Conservation (phyloP, 306 rosid genomes). For the Bauhinia variegata region DNA sequence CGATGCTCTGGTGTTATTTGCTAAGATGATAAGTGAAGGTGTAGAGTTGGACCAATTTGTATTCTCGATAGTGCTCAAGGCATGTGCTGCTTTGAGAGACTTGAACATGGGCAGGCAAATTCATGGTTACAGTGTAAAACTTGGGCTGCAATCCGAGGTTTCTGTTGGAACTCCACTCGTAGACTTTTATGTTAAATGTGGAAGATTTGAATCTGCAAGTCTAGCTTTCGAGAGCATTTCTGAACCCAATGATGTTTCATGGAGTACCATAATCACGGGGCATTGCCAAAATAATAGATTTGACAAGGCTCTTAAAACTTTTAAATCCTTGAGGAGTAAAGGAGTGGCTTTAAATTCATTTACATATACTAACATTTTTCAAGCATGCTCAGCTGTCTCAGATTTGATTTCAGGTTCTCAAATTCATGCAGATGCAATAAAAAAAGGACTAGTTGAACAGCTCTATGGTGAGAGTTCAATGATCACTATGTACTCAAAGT, state of each 20-base stretch:
- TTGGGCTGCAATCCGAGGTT: conserved; percentile 60
- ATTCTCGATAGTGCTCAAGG: conserved; percentile 61
- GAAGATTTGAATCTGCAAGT: conserved; percentile 49
- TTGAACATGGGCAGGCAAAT: conserved; percentile 51
- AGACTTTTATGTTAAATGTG: conserved; percentile 65
- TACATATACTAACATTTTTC: conserved; percentile 60
- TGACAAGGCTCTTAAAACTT: conserved; percentile 49
- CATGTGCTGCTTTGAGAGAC: conserved; percentile 55
- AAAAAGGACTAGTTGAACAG: conserved; percentile 48
- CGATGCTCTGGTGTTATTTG: conserved; percentile 49
- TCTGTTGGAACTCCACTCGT: conserved; percentile 72
- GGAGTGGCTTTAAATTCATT: conserved; percentile 54
- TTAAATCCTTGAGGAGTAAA: conserved; percentile 51
- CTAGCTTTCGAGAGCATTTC: conserved; percentile 52
- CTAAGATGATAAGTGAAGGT: conserved; percentile 49
- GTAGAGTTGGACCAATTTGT: conserved; percentile 59
- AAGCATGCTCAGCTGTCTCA: conserved; percentile 61
- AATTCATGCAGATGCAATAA: conserved; percentile 64
- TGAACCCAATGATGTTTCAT: conserved; percentile 64
- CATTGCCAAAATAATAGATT: conserved; percentile 62
- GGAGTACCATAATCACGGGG: conserved; percentile 63
- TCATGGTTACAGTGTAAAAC: conserved; percentile 55
- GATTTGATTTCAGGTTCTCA: conserved; percentile 56
- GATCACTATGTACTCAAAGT: conserved; percentile 71
- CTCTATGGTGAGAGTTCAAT: conserved; percentile 63